phyloP scores from a whole-genome alignment of 2,329 filamentous ascomycete genomes.

The Fusarium marasasianum region DNA sequence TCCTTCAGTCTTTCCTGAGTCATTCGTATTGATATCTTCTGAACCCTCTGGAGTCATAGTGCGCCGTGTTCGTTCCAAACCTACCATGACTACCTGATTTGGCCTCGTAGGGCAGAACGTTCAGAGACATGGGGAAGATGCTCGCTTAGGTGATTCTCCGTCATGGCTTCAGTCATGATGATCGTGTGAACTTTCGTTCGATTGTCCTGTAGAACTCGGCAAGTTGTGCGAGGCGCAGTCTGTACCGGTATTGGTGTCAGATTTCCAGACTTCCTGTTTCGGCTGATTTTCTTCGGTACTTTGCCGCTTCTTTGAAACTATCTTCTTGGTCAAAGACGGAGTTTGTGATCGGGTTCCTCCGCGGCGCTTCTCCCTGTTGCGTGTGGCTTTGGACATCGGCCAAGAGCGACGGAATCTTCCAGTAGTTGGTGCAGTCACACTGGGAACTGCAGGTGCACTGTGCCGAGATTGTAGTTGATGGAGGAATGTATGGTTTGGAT shows the following conservation, averaged over 20 bases:
- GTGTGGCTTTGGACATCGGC: conserved; percentile 5
- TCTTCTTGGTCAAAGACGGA: background rate
- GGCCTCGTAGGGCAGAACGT: background rate
- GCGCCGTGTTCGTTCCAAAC: background rate
- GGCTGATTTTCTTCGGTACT: background rate
- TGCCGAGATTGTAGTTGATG: conserved; percentile 12
- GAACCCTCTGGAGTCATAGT: background rate
- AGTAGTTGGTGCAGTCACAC: conserved; percentile 27
- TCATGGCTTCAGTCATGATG: conserved; percentile 24
- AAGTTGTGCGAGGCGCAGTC: conserved; percentile 20
- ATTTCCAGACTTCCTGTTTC: conserved; percentile 8
- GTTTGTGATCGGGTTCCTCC: background rate
- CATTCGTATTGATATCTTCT: background rate
- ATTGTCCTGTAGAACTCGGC: conserved; percentile 15
- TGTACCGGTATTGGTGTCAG: conserved; percentile 4
- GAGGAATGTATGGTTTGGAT: conserved; percentile 13
- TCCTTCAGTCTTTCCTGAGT: background rate
- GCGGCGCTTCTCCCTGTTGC: conserved; percentile 7
- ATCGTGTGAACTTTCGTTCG: conserved; percentile 12
- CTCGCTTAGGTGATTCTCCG: background rate
- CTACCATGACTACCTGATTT: background rate
- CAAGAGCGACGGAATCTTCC: conserved; percentile 35
- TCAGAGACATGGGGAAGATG: background rate
- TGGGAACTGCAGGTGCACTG: conserved; percentile 5
- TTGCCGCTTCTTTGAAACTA: background rate